These are phyloP conservation scores for Ascochyta rabiei DNA, from an alignment of 2,329 filamentous ascomycete species.

Conservation along the genomic window DNA sequence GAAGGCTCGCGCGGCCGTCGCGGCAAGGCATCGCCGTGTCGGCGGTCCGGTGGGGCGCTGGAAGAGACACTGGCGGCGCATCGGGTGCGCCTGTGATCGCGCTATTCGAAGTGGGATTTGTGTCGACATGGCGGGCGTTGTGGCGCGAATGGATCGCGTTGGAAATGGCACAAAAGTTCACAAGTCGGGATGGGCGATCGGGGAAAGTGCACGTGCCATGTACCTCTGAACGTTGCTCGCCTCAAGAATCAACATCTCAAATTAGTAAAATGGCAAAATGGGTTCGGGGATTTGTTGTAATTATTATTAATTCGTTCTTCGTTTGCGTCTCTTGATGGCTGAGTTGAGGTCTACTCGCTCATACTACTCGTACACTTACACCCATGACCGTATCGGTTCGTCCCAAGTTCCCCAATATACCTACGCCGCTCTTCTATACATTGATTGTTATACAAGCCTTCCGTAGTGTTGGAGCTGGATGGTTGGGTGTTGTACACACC, in stretches of 20 bases:
- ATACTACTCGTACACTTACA: constrained; percentile 10
- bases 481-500: constrained; percentile 13
- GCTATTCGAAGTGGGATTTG: constrained; percentile 32
- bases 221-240: background rate
- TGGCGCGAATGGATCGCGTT: constrained; percentile 12
- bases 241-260: background rate
- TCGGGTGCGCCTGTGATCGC: constrained; percentile 23
- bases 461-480: constrained; percentile 7
- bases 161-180: constrained; percentile 12
- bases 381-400: background rate
- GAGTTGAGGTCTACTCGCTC: constrained; percentile 7
- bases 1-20: constrained; percentile 27
- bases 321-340: background rate
- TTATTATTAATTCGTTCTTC: constrained; percentile 6
- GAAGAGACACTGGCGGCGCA: constrained; percentile 39
- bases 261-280: background rate
- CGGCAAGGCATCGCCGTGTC: constrained; percentile 13
- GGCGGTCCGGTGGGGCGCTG: constrained; percentile 16
- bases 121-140: constrained; percentile 32
- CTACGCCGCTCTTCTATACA: constrained; percentile 4
- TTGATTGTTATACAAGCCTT: constrained; percentile 9
- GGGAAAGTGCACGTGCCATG: background rate
- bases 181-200: background rate
- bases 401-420: background rate
- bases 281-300: background rate